These are phyloP conservation scores for Heterobasidion irregulare DNA, from an alignment of 1,284 basidiomycete species.

Conservation along the genomic window DNA sequence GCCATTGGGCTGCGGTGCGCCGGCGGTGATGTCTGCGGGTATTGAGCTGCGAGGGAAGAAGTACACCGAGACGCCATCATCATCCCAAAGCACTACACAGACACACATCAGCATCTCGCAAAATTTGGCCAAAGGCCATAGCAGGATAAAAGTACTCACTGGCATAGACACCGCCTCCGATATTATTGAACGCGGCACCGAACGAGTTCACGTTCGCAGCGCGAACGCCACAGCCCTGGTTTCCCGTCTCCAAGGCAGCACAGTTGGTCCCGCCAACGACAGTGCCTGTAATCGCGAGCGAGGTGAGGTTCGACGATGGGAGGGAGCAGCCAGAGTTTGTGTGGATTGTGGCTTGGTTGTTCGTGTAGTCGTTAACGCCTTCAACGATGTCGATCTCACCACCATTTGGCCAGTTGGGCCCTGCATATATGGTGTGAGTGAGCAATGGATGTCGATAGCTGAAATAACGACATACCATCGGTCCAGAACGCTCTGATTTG, in stretches of 20 bases:
- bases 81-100: conserved; percentile 66
- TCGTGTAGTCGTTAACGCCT: conserved; percentile 69
- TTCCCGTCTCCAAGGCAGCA: conserved; percentile 55
- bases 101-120: not conserved
- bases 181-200: conserved; percentile 61
- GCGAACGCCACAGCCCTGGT: conserved; percentile 64
- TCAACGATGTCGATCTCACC: conserved; percentile 89
- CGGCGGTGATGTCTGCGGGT: conserved; percentile 66
- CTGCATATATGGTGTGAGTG: conserved; percentile 14
- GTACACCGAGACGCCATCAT: conserved; percentile 66
- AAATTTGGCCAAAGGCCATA: not conserved
- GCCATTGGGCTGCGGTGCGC: conserved; percentile 54
- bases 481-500: conserved; percentile 38
- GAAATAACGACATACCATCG: conserved; percentile 21
- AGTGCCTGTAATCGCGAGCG: conserved; percentile 48
- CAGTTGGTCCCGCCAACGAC: conserved; percentile 66
- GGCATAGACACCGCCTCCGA: conserved; percentile 76
- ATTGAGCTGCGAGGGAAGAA: conserved; percentile 71
- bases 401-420: conserved; percentile 64
- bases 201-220: conserved; percentile 44
- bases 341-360: conserved; percentile 77
- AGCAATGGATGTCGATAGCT: not conserved
- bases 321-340: conserved; percentile 62
- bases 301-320: conserved; percentile 38
- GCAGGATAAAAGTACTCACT: conserved; percentile 37